Base-by-base conservation (phyloP, 2,329 filamentous ascomycete species). In the Rhynchosporium agropyri region DNA sequence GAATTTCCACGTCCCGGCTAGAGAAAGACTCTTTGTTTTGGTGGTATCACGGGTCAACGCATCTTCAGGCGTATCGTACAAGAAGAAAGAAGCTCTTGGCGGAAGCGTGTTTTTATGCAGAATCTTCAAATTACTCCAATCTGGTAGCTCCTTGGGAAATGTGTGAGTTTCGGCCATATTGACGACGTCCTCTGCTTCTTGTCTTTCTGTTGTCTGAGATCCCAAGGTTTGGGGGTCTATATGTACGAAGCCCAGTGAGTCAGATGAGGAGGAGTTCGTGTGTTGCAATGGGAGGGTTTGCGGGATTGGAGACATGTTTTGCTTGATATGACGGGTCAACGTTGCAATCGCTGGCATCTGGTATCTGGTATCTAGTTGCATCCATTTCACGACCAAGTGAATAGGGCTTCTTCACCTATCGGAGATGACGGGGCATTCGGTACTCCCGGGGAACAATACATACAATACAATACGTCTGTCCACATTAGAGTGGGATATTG, bases 41-140 rank as follows among this genome's bases (percentile, higher is more conserved):
- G 64, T 66, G 20, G 74, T 71, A 63, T 81, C 77, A 46, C 73
- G 72, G 20, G 73, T 72, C 12, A 86, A 72, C 0, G 84, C 84
- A 70, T 82, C 79, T 0, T 76, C 69, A 63, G 82, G 79, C 13
- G 71, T 77, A 43, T 78, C 70, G 69, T 83, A 86, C 31, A 83
- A 74, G 70, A 81, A 80, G 70, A 86, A 88, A 67, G 83, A 78
- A 55, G 83, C 81, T 61, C 85, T 80, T 4, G 84, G 81, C 8
- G 82, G 76, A 5, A 88, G 77, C 0, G 83, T 84, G 67, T 86
- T 86, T 66, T 80, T 81, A 71, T 87, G 86, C 15, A 88, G 77
- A 36, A 88, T 77, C 3, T 79, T 71, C 62, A 86, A 78, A 68
- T 88, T 88, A 72, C 79, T 84, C 84, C 84, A 88, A 71, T 88